Base-by-base conservation (phyloP, 2,329 filamentous ascomycete genomes). In the Curvularia sp. region DNA sequence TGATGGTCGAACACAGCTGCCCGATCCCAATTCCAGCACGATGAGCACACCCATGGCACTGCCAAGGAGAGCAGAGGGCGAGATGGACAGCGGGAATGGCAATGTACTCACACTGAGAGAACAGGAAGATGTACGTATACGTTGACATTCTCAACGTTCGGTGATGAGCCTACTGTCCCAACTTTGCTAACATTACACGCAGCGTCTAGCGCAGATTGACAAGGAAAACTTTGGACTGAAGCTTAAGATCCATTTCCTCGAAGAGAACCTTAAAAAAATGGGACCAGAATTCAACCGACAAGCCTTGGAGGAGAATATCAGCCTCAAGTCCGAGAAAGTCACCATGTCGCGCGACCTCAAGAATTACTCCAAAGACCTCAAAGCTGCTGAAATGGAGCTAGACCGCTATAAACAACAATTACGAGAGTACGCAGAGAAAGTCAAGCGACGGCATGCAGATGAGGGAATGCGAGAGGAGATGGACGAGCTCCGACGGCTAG, bases 201-300 rank as follows among this genome's bases (percentile, higher is more conserved):
- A 86, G 83, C 86, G 87, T 66, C 94, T 99, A 68, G 92, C 97
- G 79, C 91, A 91, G 73, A 94, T 99, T 69, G 93, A 97, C 74
- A 99, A 99, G 81, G 95, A 98, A 74, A 99, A 99, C 74, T 99
- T 98, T 74, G 92, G 97, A 74, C 81, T 98, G 54, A 97, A 98
- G 78, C 88, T 98, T 78, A 96, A 97, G 75, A 95, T 98, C 64
- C 96, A 97, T 77, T 99, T 96, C 75, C 84, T 99, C 55, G 93
- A 99, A 76, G 92, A 98, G 68, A 91, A 92, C 13, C 80, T 99
- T 49, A 87, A 89, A 52, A 97, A 96, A 75, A 87, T 90, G 53
- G 94, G 94, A 0, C 93, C 92, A 7, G 92, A 93, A 54, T 95
- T 93, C 80, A 96, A 93, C 70, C 90, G 96, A 76, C 87, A 88